Percentiles rank a stretch among this genome's conserved stretches.
phyloP scores from a whole-genome alignment of 805 yeast species.

The Middelhovenomyces tepae region DNA sequence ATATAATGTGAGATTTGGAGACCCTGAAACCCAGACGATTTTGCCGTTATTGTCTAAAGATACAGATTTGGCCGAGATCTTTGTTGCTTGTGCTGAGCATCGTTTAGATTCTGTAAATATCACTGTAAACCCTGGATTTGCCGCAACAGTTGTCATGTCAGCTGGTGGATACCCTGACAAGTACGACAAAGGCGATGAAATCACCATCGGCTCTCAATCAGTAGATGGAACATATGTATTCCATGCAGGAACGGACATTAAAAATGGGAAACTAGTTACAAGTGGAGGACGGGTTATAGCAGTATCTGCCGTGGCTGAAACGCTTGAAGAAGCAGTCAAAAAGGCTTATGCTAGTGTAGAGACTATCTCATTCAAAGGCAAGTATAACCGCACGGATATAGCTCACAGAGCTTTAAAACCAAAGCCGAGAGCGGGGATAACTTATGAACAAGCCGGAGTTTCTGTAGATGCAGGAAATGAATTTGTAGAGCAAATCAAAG shows the following conservation, averaged over 20 bases:
- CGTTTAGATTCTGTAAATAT: slow-evolving; percentile 77
- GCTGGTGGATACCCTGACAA: slow-evolving; percentile 96
- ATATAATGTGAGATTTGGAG: slow-evolving; percentile 97
- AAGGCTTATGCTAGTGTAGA: slow-evolving; percentile 82
- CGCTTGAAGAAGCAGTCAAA: slow-evolving; percentile 72
- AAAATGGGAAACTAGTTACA: slow-evolving; percentile 59
- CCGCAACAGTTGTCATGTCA: slow-evolving; percentile 91
- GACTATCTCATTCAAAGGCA: slow-evolving; percentile 59
- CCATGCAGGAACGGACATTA: slow-evolving; percentile 87
- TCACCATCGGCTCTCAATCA: slow-evolving; percentile 39
- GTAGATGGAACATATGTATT: slow-evolving; percentile 56
- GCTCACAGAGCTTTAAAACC: slow-evolving; percentile 91
- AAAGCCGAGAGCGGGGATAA: slow-evolving; percentile 39
- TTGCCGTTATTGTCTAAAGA: slow-evolving; percentile 72
- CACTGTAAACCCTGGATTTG: slow-evolving; percentile 41
- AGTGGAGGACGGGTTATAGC: slow-evolving; percentile 97
- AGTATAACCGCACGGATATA: slow-evolving; percentile 84
- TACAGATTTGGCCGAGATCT: slow-evolving; percentile 87
- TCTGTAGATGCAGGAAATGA: slow-evolving; percentile 92
- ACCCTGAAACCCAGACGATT: slow-evolving; percentile 97
- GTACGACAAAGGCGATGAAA: slow-evolving; percentile 79
- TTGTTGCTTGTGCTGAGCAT: slow-evolving; percentile 91
- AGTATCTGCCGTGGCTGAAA: slow-evolving; percentile 72
- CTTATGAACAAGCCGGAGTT: slow-evolving; percentile 95
- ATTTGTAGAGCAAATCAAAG: slow-evolving; percentile 84